Percentiles rank a stretch among this genome's conserved stretches.
These are phyloP conservation scores for Penicillium dipodomyicola DNA, from an alignment of 495 filamentous ascomycete species.

Conservation along the genomic window DNA sequence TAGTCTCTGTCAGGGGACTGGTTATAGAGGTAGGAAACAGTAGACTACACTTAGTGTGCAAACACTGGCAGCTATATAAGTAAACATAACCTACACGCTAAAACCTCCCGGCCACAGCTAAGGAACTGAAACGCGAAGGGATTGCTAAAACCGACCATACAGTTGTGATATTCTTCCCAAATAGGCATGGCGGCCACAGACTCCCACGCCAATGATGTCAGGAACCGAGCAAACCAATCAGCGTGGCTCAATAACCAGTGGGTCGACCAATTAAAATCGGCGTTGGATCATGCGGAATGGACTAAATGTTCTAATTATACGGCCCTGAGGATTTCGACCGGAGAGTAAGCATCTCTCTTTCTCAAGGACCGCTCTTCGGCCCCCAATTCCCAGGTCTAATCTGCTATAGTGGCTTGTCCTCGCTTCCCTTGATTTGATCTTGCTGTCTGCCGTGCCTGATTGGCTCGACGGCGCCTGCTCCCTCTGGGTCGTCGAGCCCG, in stretches of 20 bases:
- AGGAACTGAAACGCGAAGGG: slow-evolving; percentile 19
- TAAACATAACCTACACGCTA: background rate
- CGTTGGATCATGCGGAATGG: too few relatives aligned
- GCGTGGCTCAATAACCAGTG: background rate
- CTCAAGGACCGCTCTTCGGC: slow-evolving; percentile 3
- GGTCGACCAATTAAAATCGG: background rate
- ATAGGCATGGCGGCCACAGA: slow-evolving; percentile 16
- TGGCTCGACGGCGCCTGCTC: background rate
- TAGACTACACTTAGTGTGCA: background rate
- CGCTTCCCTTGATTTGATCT: background rate
- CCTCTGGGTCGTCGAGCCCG: background rate
- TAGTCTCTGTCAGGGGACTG: background rate
- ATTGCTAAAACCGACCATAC: slow-evolving; percentile 15
- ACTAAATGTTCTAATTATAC: slow-evolving; percentile 11
- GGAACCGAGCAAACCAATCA: slow-evolving; percentile 28
- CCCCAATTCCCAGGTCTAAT: slow-evolving; percentile 1
- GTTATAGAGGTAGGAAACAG: background rate
- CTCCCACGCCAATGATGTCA: slow-evolving; percentile 22
- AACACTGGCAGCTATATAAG: background rate
- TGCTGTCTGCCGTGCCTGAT: background rate
- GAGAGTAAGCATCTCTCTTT: background rate
- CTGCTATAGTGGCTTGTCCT: background rate
- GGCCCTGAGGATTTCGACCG: background rate
- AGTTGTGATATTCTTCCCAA: slow-evolving; percentile 16
- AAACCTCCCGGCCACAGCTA: background rate